These are phyloP conservation scores for Kregervanrija pseudodelftensis DNA, from an alignment of 805 yeast genomes.

Conservation along the genomic window DNA sequence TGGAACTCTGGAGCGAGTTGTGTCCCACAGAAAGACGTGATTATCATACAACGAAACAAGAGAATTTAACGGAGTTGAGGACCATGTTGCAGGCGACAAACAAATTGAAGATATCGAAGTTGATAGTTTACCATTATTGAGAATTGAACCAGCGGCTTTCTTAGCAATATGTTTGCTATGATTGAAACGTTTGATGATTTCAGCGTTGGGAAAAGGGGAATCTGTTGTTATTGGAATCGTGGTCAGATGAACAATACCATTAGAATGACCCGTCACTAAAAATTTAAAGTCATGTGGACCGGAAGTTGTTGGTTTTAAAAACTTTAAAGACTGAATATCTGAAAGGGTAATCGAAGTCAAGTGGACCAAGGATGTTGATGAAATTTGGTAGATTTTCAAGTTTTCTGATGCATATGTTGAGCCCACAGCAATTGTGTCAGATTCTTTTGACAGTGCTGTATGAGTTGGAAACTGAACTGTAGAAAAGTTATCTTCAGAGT, in stretches of 20 bases:
- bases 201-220: conserved; percentile 45
- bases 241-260: conserved; percentile 68
- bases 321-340: conserved; percentile 43
- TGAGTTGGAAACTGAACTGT: conserved; percentile 14
- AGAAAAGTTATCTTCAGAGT: conserved; percentile 10
- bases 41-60: conserved; percentile 61
- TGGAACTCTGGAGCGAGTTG: conserved; percentile 53
- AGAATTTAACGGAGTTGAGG: conserved; percentile 34
- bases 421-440: conserved; percentile 41
- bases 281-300: conserved; percentile 30
- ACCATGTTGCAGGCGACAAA: conserved; percentile 36
- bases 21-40: conserved; percentile 72
- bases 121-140: conserved; percentile 9
- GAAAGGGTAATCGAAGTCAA: conserved; percentile 54
- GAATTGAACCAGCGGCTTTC: conserved; percentile 7
- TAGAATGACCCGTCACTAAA: conserved; percentile 66
- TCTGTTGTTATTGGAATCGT: conserved; percentile 46
- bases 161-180: conserved; percentile 56
- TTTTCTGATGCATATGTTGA: conserved; percentile 40
- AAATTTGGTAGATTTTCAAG: conserved; percentile 41
- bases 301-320: conserved; percentile 29
- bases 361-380: conserved; percentile 40
- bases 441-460: conserved; percentile 35
- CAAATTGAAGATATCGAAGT: conserved; percentile 30
- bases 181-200: conserved; percentile 69